Conservation (phyloP, 176 grass and related monocot species). For the Aegilops sharonensis region DNA sequence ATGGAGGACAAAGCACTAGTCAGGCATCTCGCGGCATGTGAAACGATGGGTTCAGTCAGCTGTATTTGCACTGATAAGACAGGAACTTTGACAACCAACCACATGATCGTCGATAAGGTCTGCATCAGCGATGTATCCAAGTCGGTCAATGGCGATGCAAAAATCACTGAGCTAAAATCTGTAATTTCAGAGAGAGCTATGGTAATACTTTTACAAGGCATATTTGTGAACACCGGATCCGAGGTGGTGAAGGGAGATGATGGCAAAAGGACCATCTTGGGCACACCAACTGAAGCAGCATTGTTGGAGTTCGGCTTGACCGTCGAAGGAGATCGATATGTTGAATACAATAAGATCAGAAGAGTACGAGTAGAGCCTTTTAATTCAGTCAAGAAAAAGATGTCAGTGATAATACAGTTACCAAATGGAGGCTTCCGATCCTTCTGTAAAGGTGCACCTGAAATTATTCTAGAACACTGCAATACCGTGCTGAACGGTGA, state of each 20-base stretch:
- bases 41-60: constrained; percentile 92
- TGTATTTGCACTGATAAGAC: constrained; percentile 97
- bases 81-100: constrained; percentile 91
- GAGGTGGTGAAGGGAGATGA: constrained; percentile 72
- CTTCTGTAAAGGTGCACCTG: constrained; percentile 86
- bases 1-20: constrained; percentile 87
- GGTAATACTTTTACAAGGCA: constrained; percentile 62
- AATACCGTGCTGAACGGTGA: constrained; percentile 46
- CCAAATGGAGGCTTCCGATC: constrained; percentile 56
- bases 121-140: constrained; percentile 62
- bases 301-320: constrained; percentile 80
- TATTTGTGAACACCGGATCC: constrained; percentile 82
- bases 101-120: constrained; percentile 83
- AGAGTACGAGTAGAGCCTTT: constrained; percentile 83
- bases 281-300: constrained; percentile 80
- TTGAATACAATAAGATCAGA: constrained; percentile 35
- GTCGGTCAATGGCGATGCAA: constrained; percentile 34
- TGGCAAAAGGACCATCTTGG: constrained; percentile 60
- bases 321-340: constrained; percentile 42
- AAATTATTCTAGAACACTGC: constrained; percentile 74
- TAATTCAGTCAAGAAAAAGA: constrained; percentile 87
- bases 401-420: constrained; percentile 77
- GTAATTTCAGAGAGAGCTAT: constrained; percentile 49
- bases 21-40: constrained; percentile 83
- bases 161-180: constrained; percentile 40